Evolutionary conservation across 2,329 filamentous ascomycete genomes (phyloP), one percentile per base, ranked within the genome.

Genomic region (Celoporthe dispersa): DNA sequence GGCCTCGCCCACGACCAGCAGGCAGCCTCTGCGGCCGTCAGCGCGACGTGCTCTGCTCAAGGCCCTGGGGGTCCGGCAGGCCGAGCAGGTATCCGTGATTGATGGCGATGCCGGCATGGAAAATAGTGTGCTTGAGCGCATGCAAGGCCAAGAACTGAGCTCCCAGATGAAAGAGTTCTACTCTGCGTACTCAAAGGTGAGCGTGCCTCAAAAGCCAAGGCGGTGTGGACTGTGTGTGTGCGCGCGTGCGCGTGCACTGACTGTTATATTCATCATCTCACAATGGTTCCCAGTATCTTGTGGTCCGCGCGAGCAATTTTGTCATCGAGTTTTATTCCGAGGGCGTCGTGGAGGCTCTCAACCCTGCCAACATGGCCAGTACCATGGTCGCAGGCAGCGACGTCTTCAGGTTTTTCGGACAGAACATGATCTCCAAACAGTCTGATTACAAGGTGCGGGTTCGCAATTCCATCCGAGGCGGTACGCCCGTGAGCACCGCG

Each of bases 401-500:
- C 3, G 66, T 77, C 37, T 77, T 77, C 73, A 72, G 73, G 6
- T 77, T 77, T 66, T 69, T 77, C 39, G 71, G 73, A 59, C 73
- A 74, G 63, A 76, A 76, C 68, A 76, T 75, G 73, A 57, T 76
- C 16, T 70, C 67, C 28, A 70, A 71, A 22, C 72, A 75, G 68
- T 69, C 70, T 9, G 76, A 76, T 39, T 75, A 74, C 70, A 76
- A 75, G 69, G 33, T 63, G 3, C 70, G 73, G 12, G 75, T 77
- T 5, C 60, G 65, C n/a, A 68, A 64, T 33, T 66, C 68, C 60
- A 53, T 68, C 60, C 72, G 75, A 1, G 74, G 73, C 35, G 80
- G 81, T 65, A 75, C 74, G 33, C 80, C 82, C 14, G 74, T 78
- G 63, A 76, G 75, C 39, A 70, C 75, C 2, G 74, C 76, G 55